Evolutionary conservation across 2,329 filamentous ascomycete species (phyloP), one percentile per base, ranked within the genome.

Genomic region (Chaetomium sp.): DNA sequence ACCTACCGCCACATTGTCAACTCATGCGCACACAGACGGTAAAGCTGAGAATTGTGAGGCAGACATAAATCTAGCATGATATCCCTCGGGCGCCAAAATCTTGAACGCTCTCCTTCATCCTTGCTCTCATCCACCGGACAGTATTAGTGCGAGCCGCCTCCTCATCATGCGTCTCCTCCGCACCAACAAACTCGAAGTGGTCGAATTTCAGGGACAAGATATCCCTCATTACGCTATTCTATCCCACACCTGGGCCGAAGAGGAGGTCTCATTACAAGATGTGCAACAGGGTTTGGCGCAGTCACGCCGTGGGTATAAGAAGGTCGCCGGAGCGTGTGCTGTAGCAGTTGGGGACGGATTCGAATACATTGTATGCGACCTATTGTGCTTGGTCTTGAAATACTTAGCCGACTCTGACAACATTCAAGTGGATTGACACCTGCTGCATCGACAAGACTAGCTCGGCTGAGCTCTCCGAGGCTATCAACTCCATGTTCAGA

Each of bases 391-490:
- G 7, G n/a, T 21, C 13, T 38, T 19, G 35, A 6, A 38, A 38
- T 38, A 38, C 13, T 21, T 21, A 10, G 23, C 13, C 10, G 9
- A 49, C n/a, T 54, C 47, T 56, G 6, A 57, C 56, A 10, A 45
- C 9, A 6, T 13, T 3, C 23, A 25, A 57, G 62, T 72, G 71
- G 71, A 69, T 72, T 7, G 72, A 72, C 47, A 71, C 69, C 10
- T 73, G 71, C 58, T 73, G 70, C 56, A 72, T 72, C 64, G 72
- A 73, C 61, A 72, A 71, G 31, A 58, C 66, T 5, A 71, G 64
- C 54, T 71, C 68, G 25, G 67, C 72, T 6, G 72, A 73, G 65
- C 60, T 73, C 7, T 70, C 62, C 5, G 67, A 69, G 47, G 68
- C 67, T 29, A 63, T 69, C 57, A 69, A 68, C 49, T 64, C 64